Evolutionary conservation across 2,329 filamentous ascomycete genomes (phyloP).

Genomic region (Neocatenulostroma microsporum): DNA sequence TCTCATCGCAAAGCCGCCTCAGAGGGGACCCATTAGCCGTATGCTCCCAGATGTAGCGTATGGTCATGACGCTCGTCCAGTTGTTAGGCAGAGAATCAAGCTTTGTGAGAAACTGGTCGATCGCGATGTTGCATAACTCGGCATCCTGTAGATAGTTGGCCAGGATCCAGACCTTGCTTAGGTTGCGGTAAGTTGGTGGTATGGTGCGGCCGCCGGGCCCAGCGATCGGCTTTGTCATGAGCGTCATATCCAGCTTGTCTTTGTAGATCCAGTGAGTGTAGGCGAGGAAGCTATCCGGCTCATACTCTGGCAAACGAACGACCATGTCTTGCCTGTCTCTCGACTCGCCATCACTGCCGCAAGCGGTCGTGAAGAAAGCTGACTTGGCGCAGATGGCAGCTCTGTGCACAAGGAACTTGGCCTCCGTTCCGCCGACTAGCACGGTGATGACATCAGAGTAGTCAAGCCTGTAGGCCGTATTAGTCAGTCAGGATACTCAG

Average conservation of each 20-base stretch:
- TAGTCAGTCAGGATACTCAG: no score
- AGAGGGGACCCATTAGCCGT: not conserved
- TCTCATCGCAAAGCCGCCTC: not conserved
- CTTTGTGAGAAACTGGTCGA: not conserved
- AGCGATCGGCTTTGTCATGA: not conserved
- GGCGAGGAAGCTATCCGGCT: not conserved
- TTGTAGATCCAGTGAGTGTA: constrained; percentile 1
- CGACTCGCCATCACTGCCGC: no score
- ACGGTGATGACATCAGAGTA: no score
- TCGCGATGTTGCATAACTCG: not conserved
- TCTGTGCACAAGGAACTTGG: no score
- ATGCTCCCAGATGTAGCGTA: not conserved
- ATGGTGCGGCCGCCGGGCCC: not conserved
- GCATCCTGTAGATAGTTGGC: not conserved
- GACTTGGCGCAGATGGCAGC: no score
- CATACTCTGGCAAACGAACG: no score
- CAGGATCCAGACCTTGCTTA: not conserved
- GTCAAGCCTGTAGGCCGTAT: no score
- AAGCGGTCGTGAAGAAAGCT: no score
- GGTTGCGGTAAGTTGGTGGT: no score
- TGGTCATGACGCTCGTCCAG: not conserved
- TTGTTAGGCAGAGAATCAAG: not conserved
- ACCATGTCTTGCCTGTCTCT: no score
- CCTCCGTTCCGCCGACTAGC: no score
- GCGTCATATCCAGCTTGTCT: not conserved